Percentiles rank a stretch among this genome's conserved stretches.
phyloP scores from a whole-genome alignment of 2,329 filamentous ascomycete genomes.

The Chaetomiaceae sp. region DNA sequence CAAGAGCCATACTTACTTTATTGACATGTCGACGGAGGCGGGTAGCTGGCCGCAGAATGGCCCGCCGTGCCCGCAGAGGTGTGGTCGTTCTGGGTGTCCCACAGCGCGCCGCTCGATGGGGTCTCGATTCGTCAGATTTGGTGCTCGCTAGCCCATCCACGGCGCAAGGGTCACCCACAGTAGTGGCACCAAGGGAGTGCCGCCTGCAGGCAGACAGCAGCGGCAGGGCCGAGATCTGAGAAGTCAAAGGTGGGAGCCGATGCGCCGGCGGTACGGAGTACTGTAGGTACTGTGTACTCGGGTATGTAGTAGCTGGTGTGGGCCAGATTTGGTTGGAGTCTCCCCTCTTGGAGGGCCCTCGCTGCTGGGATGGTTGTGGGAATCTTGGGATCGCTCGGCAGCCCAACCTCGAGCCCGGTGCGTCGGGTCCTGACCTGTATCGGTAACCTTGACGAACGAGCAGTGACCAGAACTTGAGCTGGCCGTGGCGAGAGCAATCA shows the following conservation, averaged over 20 bases:
- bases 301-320: conserved; percentile 28
- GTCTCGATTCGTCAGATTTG: conserved; percentile 30
- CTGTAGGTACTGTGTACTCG: too few species aligned
- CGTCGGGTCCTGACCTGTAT: conserved; percentile 5
- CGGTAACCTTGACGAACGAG: not conserved
- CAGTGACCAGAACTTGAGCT: not conserved
- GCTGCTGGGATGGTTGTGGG: conserved; percentile 9
- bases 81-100: conserved; percentile 24
- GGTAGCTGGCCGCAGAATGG: conserved; percentile 29
- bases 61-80: conserved; percentile 21
- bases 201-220: conserved; percentile 33
- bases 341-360: conserved; percentile 12
- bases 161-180: conserved; percentile 28
- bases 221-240: conserved; percentile 32
- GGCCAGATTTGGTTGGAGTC: conserved; percentile 27
- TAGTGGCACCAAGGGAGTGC: conserved; percentile 27
- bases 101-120: conserved; percentile 30
- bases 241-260: conserved; percentile 15
- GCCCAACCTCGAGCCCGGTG: conserved; percentile 10
- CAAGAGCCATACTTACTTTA: conserved; percentile 32
- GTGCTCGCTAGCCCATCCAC: conserved; percentile 26
- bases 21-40: conserved; percentile 37
- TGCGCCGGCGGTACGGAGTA: not conserved
- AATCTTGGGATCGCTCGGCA: conserved; percentile 12
- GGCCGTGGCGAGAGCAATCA: not conserved